A percentile compares a stretch with the other conserved stretches of the same genome.
Conservation (phyloP, 2,329 filamentous ascomycete genomes). For the Aplosporella prunicola region DNA sequence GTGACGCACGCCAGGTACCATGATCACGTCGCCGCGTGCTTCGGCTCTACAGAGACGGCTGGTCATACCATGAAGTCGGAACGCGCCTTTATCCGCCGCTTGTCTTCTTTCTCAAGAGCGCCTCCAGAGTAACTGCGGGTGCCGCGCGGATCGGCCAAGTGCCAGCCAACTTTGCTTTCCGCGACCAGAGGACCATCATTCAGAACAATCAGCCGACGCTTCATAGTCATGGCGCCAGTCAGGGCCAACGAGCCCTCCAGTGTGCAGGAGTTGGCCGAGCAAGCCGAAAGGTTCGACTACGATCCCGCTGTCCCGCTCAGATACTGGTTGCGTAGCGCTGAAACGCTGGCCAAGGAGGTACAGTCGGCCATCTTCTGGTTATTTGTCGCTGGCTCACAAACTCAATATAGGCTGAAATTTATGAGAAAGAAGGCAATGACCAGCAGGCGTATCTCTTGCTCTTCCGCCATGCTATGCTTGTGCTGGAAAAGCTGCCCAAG, state of each 20-base stretch:
- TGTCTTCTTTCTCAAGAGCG: too few species aligned
- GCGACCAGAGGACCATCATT: too few species aligned
- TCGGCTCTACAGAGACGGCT: too few species aligned
- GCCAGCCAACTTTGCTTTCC: too few species aligned
- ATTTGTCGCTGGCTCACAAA: conserved; percentile 12
- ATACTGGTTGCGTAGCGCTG: conserved; percentile 73
- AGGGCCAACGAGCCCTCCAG: conserved; percentile 47
- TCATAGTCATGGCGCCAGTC: conserved; percentile 6
- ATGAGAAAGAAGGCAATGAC: conserved; percentile 75
- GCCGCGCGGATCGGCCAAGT: too few species aligned
- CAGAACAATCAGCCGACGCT: too few species aligned
- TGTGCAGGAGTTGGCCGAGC: conserved; percentile 65
- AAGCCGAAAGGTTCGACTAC: conserved; percentile 74
- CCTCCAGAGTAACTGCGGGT: too few species aligned
- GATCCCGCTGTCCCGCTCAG: conserved; percentile 66
- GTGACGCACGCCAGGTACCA: too few species aligned
- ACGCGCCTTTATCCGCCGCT: too few species aligned
- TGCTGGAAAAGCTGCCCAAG: conserved; percentile 61
- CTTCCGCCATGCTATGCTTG: conserved; percentile 80
- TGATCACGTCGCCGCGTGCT: too few species aligned
- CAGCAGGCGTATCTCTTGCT: conserved; percentile 83
- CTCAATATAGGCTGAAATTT: conserved; percentile 61
- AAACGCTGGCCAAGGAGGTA: conserved; percentile 76
- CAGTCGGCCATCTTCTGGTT: conserved; percentile 18
- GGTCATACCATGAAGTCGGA: too few species aligned